phyloP scores from a whole-genome alignment of 2,329 filamentous ascomycete genomes.

The Fusarium austroafricanum region DNA sequence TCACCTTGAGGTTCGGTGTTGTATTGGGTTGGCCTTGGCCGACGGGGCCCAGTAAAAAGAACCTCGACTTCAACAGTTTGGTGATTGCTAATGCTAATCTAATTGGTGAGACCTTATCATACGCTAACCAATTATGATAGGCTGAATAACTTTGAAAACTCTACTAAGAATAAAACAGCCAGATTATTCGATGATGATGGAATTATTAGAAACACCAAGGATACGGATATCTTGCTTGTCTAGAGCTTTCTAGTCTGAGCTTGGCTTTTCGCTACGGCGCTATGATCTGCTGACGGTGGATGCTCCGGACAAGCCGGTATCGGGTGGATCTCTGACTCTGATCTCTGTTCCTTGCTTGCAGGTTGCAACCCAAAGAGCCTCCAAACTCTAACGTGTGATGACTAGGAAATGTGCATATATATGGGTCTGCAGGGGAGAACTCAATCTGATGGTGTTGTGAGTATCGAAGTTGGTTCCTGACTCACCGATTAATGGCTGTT shows the following conservation, averaged over 20 bases:
- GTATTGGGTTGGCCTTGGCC: not conserved
- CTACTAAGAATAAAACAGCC: conserved; percentile 20
- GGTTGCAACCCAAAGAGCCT: conserved; percentile 30
- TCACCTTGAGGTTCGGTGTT: conserved; percentile 6
- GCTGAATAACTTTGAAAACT: not conserved
- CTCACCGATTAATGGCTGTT: conserved; percentile 2
- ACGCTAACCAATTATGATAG: conserved; percentile 13
- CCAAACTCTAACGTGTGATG: conserved; percentile 36
- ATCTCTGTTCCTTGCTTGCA: conserved; percentile 1
- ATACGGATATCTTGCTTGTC: conserved; percentile 11
- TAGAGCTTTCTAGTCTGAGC: conserved; percentile 30
- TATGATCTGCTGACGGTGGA: conserved; percentile 26
- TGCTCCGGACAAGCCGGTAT: conserved; percentile 31
- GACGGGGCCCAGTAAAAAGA: conserved; percentile 12
- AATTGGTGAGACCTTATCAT: conserved; percentile 8
- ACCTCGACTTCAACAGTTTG: not conserved
- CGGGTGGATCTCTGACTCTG: conserved; percentile 21
- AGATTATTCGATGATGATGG: not conserved
- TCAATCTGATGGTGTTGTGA: not conserved
- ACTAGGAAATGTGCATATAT: conserved; percentile 12
- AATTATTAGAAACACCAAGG: conserved; percentile 19
- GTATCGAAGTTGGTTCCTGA: not conserved
- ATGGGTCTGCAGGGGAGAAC: conserved; percentile 3
- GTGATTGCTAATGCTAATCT: not conserved
- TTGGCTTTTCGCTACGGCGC: conserved; percentile 30